Evolutionary conservation across 2,329 filamentous ascomycete species (phyloP), one percentile per base, ranked within the genome.

Genomic region (Arthrobotrys sphaeroides): DNA sequence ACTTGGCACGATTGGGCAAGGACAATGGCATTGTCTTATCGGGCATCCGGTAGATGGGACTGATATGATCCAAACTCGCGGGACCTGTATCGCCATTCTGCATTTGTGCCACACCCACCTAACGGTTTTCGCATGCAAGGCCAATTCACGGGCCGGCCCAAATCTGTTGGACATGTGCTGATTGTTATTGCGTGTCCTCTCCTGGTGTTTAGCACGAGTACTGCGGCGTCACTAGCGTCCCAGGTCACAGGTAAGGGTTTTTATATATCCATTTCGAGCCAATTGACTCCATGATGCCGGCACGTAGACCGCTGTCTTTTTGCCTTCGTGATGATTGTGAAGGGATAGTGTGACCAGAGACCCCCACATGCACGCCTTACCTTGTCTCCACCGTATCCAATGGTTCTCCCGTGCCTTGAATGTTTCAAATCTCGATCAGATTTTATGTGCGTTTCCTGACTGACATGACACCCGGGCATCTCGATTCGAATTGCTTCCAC

Each of bases 201-300:
- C 28, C 28, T 18, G 49, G 31, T 42, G 55, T 45, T 55, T 68
- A 74, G 70, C 18, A 74, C 70, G 64, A 74, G 70, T 45, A 74
- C 70, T 22, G 70, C 70, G 28, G 70, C 70, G 40, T 74, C 70
- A 24, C 33, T 74, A 43, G 70, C 70, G 4, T 74, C 70, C 20
- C 61, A 68, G 26, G 59, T 74, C 20, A 74, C 70, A 33, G 70
- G 70, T 74, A 68, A 55, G 51, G 33, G 62, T 40, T 55, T 31
- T 55, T 55, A 53, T 53, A 53, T 38, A n/a, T 49, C 18, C 38
- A 42, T 42, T 67, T 33, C 13, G 3, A 33, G 33, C 59, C 59
- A 49, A 38, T 49, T 64, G 61, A 51, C 16, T 38, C 7, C 20
- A 28, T 64, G 20, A n/a, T 53, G 12, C 9, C 31, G 24, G 61